A percentile compares a stretch with the other conserved stretches of the same genome.
These are phyloP conservation scores for Wallacemonas sp. DNA, from an alignment of 208 protist genomes.

Conservation along the genomic window DNA sequence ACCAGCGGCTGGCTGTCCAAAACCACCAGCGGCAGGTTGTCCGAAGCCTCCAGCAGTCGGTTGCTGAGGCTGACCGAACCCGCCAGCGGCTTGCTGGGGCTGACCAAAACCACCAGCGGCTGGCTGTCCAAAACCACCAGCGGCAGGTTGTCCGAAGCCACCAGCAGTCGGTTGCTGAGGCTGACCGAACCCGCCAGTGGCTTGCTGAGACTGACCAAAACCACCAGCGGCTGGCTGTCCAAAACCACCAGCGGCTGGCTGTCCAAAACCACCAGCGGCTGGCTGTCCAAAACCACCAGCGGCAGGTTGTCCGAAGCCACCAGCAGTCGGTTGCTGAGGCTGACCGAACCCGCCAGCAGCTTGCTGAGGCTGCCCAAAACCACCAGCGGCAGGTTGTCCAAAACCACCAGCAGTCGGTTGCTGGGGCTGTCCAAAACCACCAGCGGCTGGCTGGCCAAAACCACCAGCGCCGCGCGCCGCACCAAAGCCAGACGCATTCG, in stretches of 20 bases:
- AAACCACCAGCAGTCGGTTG: constrained; percentile 23
- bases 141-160: constrained; percentile 33
- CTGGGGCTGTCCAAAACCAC: constrained; percentile 33
- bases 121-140: constrained; percentile 25
- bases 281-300: constrained; percentile 41
- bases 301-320: too few relatives aligned
- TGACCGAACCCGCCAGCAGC: constrained; percentile 25
- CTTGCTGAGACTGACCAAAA: constrained; percentile 30
- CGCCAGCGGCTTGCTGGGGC: neutral
- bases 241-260: constrained; percentile 24
- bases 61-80: constrained; percentile 6
- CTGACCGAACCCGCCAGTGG: constrained; percentile 34
- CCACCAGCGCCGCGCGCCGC: constrained; percentile 21
- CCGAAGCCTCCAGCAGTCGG: constrained; percentile 26
- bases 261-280: too few relatives aligned
- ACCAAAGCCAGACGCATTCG: constrained; percentile 19
- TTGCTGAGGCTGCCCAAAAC: constrained; percentile 27
- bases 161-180: constrained; percentile 13
- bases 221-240: constrained; percentile 33
- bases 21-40: constrained; percentile 28
- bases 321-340: too few relatives aligned
- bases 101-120: constrained; percentile 46
- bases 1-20: constrained; percentile 29
- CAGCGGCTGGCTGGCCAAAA: constrained; percentile 25
- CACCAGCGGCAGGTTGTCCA: constrained; percentile 24